Conservation (phyloP, 164 flowering plant species). For the Sextonia rubra region DNA sequence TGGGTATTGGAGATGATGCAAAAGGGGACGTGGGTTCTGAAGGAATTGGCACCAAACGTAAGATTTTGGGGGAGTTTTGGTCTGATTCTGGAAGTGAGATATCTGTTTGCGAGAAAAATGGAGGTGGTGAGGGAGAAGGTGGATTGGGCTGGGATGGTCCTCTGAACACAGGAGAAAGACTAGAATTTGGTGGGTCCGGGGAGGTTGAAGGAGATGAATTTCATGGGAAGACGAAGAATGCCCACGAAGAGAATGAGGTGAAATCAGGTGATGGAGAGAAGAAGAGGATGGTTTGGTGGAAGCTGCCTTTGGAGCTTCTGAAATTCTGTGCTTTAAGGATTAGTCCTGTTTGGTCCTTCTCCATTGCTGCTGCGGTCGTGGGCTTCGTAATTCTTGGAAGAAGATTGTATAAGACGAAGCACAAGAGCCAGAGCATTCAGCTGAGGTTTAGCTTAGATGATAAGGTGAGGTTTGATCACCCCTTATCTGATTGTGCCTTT, state of each 20-base stretch:
- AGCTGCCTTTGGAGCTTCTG: slow-evolving; percentile 73
- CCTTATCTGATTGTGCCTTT: background rate
- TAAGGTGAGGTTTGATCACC: slow-evolving; percentile 46
- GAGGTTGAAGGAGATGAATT: slow-evolving; percentile 10
- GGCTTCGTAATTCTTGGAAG: slow-evolving; percentile 67
- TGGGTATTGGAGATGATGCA: slow-evolving; percentile 19
- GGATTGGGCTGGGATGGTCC: slow-evolving; percentile 3
- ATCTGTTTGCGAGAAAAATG: slow-evolving; percentile 16
- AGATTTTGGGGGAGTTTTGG: slow-evolving; percentile 23
- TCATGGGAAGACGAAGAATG: background rate
- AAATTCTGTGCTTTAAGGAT: slow-evolving; percentile 62
- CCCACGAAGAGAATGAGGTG: background rate
- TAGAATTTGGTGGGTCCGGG: background rate
- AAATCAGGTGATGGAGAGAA: slow-evolving; percentile 22
- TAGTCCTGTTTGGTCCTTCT: slow-evolving; percentile 77
- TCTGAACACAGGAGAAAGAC: slow-evolving; percentile 8
- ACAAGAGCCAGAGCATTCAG: slow-evolving; percentile 50
- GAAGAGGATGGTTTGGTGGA: slow-evolving; percentile 72
- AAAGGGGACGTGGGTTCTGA: slow-evolving; percentile 22
- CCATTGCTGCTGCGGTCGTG: slow-evolving; percentile 84
- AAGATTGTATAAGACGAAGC: slow-evolving; percentile 67
- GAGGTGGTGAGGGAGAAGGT: background rate
- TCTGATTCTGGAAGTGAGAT: slow-evolving; percentile 36
- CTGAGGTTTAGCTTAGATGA: slow-evolving; percentile 75
- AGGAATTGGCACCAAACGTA: slow-evolving; percentile 8